Base-by-base conservation (phyloP, 495 filamentous ascomycete genomes). In the Eremomyces bilateralis region DNA sequence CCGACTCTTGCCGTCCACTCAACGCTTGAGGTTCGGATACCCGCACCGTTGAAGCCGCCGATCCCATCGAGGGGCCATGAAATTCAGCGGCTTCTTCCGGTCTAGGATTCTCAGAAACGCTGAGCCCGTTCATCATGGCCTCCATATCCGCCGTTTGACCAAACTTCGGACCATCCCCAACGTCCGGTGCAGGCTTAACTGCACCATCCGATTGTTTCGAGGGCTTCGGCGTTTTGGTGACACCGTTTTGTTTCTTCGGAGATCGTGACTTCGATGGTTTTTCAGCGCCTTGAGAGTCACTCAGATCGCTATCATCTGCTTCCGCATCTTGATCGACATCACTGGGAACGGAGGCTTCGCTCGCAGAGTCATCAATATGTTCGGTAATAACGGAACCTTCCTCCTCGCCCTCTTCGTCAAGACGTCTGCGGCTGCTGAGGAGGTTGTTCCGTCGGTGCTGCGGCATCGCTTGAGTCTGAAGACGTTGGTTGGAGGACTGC, bases 91-190 rank as follows among this genome's bases (percentile, higher is more conserved):
- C 58, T 15, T 56, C 59, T 12, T 61, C 64, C 13, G 53, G 10
- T 18, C 17, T 57, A 29, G 56, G 54, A 32, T 64, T 60, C 35
- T 72, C 68, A 19, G 67, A 63, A 29, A 88, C 58, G 38, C 65
- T 73, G 35, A 94, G 50, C 20, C 80, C 76, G 42, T 82, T 83
- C 59, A 93, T 58, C 84, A 93, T 91, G 40, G 75, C 67, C 42
- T 84, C 76, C 15, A 82, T 88, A 52, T 93, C 88, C 25, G 68
- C 62, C n/a, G n/a, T n/a, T n/a, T n/a, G n/a, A n/a, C n/a, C n/a
- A n/a, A n/a, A n/a, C n/a, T n/a, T n/a, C n/a, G n/a, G n/a, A n/a
- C n/a, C n/a, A n/a, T n/a, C n/a, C n/a, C n/a, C n/a, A n/a, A n/a
- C n/a, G n/a, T n/a, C n/a, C n/a, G n/a, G n/a, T n/a, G n/a, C n/a